phyloP scores from a whole-genome alignment of 2,329 filamentous ascomycete genomes.

The Xylariaceae sp. region DNA sequence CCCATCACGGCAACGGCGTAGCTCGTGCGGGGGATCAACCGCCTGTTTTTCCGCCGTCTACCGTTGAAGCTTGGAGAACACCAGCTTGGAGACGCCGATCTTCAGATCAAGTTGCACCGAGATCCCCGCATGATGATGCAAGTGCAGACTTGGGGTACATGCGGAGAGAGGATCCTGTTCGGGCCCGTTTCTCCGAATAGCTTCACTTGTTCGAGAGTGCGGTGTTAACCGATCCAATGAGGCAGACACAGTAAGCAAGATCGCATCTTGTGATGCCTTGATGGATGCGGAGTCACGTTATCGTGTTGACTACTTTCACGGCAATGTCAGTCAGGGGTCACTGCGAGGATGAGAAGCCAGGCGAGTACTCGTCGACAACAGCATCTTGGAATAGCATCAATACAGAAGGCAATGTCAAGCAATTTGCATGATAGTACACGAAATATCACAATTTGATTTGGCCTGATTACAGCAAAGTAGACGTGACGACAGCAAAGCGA shows the following conservation, averaged over 20 bases:
- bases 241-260: background rate
- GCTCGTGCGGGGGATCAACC: background rate
- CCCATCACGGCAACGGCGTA: background rate
- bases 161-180: slow-evolving; percentile 11
- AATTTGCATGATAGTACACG: too few species aligned
- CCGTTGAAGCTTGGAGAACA: background rate
- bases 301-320: background rate
- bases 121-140: slow-evolving; percentile 14
- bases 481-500: too few species aligned
- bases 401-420: too few species aligned
- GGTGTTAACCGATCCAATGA: background rate
- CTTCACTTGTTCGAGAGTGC: background rate
- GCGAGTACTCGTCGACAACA: too few species aligned
- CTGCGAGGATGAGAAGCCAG: too few species aligned
- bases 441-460: too few species aligned
- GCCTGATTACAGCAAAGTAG: too few species aligned
- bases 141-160: slow-evolving; percentile 4
- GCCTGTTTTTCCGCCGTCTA: background rate
- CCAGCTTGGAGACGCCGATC: too few species aligned
- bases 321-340: background rate
- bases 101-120: slow-evolving; percentile 14
- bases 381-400: too few species aligned
- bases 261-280: background rate
- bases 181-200: slow-evolving; percentile 1
- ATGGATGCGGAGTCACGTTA: background rate